phyloP scores from a whole-genome alignment of 768 basidiomycete species.

The Lactifluus hygrophoroides region DNA sequence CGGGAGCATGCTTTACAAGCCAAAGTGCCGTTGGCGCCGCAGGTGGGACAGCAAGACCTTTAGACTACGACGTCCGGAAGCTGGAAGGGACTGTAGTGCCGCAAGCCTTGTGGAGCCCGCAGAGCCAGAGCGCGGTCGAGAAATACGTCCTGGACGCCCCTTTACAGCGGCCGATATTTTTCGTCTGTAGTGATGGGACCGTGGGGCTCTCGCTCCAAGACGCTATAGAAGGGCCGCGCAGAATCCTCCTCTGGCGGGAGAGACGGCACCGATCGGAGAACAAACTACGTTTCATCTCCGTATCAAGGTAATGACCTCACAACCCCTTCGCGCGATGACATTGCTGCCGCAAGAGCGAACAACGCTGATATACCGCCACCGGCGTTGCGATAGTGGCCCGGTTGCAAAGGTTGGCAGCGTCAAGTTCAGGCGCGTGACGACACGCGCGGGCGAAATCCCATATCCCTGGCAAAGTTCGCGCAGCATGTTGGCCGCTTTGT shows the following conservation, averaged over 20 bases:
- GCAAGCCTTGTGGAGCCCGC: background rate
- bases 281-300: background rate
- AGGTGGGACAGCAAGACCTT: too few relatives aligned
- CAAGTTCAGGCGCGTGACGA: slow-evolving; percentile 1
- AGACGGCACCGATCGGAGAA: background rate
- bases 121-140: background rate
- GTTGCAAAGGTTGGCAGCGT: background rate
- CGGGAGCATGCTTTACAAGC: background rate
- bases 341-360: background rate
- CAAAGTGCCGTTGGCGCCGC: background rate
- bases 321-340: too few relatives aligned
- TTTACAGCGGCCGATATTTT: background rate
- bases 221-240: background rate
- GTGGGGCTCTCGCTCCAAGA: background rate
- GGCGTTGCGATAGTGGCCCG: background rate
- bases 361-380: background rate
- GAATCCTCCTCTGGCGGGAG: background rate
- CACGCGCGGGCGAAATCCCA: background rate
- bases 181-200: background rate
- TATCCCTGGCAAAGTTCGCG: background rate
- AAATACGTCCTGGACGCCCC: background rate
- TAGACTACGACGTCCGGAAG: background rate
- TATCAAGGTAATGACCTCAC: background rate
- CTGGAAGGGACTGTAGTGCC: background rate
- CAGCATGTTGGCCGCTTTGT: background rate